phyloP scores from a whole-genome alignment of 306 rosid species.

The Gillenia trifoliata region DNA sequence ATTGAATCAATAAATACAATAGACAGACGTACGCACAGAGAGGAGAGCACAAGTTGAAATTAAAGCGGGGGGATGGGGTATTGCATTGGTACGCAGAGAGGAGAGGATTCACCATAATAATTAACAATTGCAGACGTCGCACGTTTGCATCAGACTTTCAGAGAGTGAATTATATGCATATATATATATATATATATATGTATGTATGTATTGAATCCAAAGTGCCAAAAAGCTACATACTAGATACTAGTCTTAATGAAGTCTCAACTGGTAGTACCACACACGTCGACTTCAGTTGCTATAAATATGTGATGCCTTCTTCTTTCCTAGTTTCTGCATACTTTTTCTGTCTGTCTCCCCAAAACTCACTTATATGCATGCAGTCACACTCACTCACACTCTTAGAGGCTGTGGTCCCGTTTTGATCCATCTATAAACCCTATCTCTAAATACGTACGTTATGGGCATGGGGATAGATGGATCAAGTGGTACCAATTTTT shows the following conservation, averaged over 20 bases:
- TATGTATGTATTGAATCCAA: not conserved
- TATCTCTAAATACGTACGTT: not conserved
- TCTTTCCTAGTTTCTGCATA: slow-evolving; percentile 4
- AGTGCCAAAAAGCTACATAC: not conserved
- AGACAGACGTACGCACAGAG: not conserved
- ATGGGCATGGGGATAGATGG: not conserved
- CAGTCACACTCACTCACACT: not conserved
- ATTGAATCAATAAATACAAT: not conserved
- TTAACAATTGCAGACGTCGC: not conserved
- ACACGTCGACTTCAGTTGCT: slow-evolving; percentile 16
- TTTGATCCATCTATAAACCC: not conserved
- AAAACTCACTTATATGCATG: not conserved
- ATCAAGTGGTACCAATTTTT: not conserved
- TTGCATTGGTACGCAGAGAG: not conserved
- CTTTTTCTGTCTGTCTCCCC: slow-evolving; percentile 8
- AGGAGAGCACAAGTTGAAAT: not conserved
- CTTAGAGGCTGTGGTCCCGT: slow-evolving; percentile 2
- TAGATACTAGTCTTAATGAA: not conserved
- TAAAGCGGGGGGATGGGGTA: slow-evolving; percentile 14
- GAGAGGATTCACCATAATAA: not conserved
- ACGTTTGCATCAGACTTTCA: not conserved
- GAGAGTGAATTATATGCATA: not conserved
- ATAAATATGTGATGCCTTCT: slow-evolving; percentile 16
- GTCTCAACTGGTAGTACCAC: not conserved
- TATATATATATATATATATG: no score